Percentiles rank a stretch among this genome's conserved stretches.
Conservation (phyloP, 2,329 filamentous ascomycete genomes). For the Stagonosporopsis vannaccii region DNA sequence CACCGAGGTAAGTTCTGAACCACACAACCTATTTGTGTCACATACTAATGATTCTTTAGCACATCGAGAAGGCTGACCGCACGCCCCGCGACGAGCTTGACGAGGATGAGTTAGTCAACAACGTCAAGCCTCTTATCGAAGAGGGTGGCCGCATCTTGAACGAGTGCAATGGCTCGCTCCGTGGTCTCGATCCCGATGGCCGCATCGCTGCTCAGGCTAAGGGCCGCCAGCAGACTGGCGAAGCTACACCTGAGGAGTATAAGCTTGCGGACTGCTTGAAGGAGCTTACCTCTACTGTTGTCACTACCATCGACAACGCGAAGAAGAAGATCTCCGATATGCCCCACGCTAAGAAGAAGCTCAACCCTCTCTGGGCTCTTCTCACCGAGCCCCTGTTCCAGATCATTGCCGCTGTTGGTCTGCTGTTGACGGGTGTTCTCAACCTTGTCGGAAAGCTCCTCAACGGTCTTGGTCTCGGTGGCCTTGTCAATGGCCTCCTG, state of each 20-base stretch:
- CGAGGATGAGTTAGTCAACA: slow-evolving; percentile 85
- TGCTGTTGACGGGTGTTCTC: slow-evolving; percentile 82
- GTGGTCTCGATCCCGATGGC: slow-evolving; percentile 87
- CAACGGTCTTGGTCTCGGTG: slow-evolving; percentile 81
- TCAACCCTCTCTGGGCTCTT: slow-evolving; percentile 88
- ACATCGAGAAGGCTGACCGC: slow-evolving; percentile 80
- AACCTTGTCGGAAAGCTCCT: slow-evolving; percentile 83
- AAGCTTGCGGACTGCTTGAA: slow-evolving; percentile 85
- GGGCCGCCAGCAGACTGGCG: slow-evolving; percentile 75
- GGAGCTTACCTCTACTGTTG: slow-evolving; percentile 82
- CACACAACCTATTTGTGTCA: neutral
- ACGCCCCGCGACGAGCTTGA: slow-evolving; percentile 87
- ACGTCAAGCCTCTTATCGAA: slow-evolving; percentile 88
- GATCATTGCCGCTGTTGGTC: slow-evolving; percentile 87
- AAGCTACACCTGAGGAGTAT: slow-evolving; percentile 84
- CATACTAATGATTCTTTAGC: slow-evolving; percentile 55
- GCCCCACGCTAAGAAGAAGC: slow-evolving; percentile 93
- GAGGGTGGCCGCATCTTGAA: slow-evolving; percentile 82
- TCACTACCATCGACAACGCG: slow-evolving; percentile 82
- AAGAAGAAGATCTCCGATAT: slow-evolving; percentile 90
- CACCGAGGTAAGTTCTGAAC: slow-evolving; percentile 66
- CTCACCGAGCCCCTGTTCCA: slow-evolving; percentile 88
- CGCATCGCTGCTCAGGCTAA: slow-evolving; percentile 86
- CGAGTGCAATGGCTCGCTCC: slow-evolving; percentile 86
- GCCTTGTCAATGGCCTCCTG: slow-evolving; percentile 79